phyloP scores from a whole-genome alignment of 805 yeast genomes.

The Pichia scutulata region DNA sequence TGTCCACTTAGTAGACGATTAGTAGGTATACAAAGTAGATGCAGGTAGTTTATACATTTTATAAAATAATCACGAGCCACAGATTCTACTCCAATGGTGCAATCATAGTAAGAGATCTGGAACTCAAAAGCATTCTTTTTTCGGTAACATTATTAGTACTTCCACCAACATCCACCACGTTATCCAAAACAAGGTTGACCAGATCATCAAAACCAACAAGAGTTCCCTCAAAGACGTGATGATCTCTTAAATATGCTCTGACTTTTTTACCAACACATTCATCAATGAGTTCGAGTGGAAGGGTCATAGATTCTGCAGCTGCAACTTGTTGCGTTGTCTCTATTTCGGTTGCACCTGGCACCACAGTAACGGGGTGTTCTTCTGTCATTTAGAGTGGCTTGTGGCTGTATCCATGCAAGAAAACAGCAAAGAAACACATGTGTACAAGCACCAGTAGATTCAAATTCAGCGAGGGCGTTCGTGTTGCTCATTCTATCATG shows the following conservation, averaged over 20 bases:
- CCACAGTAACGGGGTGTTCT: not conserved
- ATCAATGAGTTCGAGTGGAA: slow-evolving; percentile 84
- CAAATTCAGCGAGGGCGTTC: not conserved
- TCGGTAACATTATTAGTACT: slow-evolving; percentile 36
- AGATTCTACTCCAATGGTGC: slow-evolving; percentile 31
- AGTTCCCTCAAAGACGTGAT: slow-evolving; percentile 80
- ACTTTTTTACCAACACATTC: slow-evolving; percentile 75
- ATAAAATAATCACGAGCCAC: not conserved
- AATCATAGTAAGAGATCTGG: slow-evolving; percentile 62
- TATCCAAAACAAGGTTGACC: slow-evolving; percentile 82
- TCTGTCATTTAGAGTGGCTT: not conserved
- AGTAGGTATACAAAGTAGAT: not conserved
- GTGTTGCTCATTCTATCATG: not conserved
- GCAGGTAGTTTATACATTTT: not conserved
- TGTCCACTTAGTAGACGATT: not conserved
- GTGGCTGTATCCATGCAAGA: not conserved
- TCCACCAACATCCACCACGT: slow-evolving; percentile 57
- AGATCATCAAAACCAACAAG: slow-evolving; percentile 92
- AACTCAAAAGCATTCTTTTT: slow-evolving; percentile 59
- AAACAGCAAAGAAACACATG: not conserved
- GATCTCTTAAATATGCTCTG: slow-evolving; percentile 57
- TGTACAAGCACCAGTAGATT: not conserved
- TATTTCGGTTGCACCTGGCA: too few relatives aligned
- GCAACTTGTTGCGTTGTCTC: not conserved
- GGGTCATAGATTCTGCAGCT: slow-evolving; percentile 20